These are phyloP conservation scores for Malassezia brasiliensis DNA, from an alignment of 1,284 basidiomycete genomes.

Conservation along the genomic window DNA sequence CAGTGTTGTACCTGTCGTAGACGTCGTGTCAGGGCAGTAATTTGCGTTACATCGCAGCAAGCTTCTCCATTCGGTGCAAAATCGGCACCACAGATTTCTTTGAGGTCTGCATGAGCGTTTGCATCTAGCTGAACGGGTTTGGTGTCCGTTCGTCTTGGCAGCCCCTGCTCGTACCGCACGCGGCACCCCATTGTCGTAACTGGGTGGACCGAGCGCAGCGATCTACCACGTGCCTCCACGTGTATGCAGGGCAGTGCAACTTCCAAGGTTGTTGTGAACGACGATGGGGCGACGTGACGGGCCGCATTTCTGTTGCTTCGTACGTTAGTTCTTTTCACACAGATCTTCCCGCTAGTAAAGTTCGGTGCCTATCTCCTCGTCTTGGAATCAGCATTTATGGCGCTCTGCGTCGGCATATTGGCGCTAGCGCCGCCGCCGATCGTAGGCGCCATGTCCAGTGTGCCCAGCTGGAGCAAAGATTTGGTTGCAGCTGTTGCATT, in stretches of 20 bases:
- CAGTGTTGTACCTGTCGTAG: no score
- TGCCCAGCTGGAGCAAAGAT: constrained; percentile 36
- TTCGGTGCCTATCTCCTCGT: constrained; percentile 40
- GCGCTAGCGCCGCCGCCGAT: constrained; percentile 37
- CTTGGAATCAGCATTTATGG: constrained; percentile 33
- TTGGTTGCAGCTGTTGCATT: constrained; percentile 37
- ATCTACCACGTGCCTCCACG: constrained; percentile 8
- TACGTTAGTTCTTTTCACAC: constrained; percentile 4
- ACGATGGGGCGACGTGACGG: constrained; percentile 18
- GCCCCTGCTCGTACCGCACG: no score
- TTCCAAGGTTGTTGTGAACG: not conserved
- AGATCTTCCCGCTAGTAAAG: constrained; percentile 41
- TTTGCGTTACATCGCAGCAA: no score
- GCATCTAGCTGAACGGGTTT: no score
- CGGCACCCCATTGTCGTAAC: no score
- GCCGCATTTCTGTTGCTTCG: constrained; percentile 43
- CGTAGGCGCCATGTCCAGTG: constrained; percentile 32
- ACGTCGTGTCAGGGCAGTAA: no score
- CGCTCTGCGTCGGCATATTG: constrained; percentile 32
- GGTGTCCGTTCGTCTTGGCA: no score
- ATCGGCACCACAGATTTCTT: no score
- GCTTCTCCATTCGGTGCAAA: no score
- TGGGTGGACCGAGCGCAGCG: not conserved
- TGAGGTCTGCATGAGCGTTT: no score
- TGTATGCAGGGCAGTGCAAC: constrained; percentile 5